Base-by-base conservation (phyloP, 179 eudicot species). In the Nepenthes alata region DNA sequence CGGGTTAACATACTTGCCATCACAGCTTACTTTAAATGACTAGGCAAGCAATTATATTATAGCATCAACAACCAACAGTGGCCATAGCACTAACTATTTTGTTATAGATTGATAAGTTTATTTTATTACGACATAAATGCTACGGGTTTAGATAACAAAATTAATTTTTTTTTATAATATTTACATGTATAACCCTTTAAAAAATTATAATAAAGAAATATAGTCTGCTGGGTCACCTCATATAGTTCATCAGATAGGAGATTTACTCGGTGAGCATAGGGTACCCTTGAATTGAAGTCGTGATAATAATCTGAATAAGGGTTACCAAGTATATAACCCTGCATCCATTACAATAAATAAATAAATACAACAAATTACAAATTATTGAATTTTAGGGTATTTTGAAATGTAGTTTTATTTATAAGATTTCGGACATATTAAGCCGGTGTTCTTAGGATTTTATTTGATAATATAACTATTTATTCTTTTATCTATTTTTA, bases 21-120 rank as follows among this genome's bases (percentile, higher is more conserved):
- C 44, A 61, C 80, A 76, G 55, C 11, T 66, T 56, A 55, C 37
- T 63, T 58, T 69, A 11, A 62, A 70, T 25, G 80, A 72, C 80
- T 76, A 60, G 25, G 14, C 2, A 5, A 8, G 2, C 11, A 6
- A 48, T 6, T 48, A 11, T 5, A 48, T 6, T 48, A 11, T 5
- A 11, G 11, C 1, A 48, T 9, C 12, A 11, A 50, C 55, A 61
- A 34, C 5, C 47, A 61, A 34, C 5, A 61, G 2, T 10, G 1
- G 38, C 3, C 7, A 11, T 37, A 15, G 47, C 61, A 7, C 11
- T 12, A 16, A n/a, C 12, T 0, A 25, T 25, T 25, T 25, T 25
- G 1, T 25, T 25, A 25, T 25, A 25, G 1, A 25, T 25, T 25
- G 1, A 25, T 0, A 25, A 25, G 25, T 1, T 25, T 25, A 25